A percentile compares a stretch with the other conserved stretches of the same genome.
phyloP scores from a whole-genome alignment of 495 filamentous ascomycete species.

The Melanomma pulvis-pyrius region DNA sequence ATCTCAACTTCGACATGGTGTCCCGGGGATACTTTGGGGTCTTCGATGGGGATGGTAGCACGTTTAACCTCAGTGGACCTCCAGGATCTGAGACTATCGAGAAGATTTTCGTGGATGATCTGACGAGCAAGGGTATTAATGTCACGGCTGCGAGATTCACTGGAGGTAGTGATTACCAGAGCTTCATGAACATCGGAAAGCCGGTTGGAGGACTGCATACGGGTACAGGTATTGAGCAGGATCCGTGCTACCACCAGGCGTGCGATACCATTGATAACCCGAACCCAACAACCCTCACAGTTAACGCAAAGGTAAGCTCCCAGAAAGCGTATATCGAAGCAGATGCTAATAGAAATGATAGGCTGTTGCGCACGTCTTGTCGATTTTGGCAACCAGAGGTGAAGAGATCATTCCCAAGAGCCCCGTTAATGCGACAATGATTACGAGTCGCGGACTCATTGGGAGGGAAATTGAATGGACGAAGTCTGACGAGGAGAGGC shows the following conservation, averaged over 20 bases:
- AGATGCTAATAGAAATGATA: constrained; percentile 43
- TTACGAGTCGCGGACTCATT: constrained; percentile 17
- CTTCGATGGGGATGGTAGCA: constrained; percentile 70
- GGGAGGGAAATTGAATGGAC: constrained; percentile 21
- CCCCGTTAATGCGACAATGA: constrained; percentile 19
- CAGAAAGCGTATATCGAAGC: constrained; percentile 35
- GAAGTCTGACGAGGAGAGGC: neutral
- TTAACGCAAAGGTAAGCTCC: constrained; percentile 56
- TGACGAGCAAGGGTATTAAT: constrained; percentile 45
- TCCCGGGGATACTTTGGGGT: constrained; percentile 71
- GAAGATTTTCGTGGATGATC: constrained; percentile 63
- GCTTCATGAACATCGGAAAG: constrained; percentile 66
- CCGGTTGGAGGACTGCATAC: constrained; percentile 64
- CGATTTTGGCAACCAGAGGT: constrained; percentile 46
- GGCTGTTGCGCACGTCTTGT: constrained; percentile 51
- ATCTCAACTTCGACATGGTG: constrained; percentile 82
- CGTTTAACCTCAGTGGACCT: constrained; percentile 64
- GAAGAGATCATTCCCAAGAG: constrained; percentile 48
- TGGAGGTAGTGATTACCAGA: constrained; percentile 70
- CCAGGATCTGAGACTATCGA: constrained; percentile 66
- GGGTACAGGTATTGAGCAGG: constrained; percentile 73
- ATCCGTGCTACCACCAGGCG: constrained; percentile 64
- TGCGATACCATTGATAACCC: constrained; percentile 65
- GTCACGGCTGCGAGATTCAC: constrained; percentile 59
- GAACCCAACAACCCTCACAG: constrained; percentile 59